Evolutionary conservation across 139 green algal genomes (phyloP), one percentile per base, ranked within the genome.

Genomic region (Chlamydomonas asymmetrica): DNA sequence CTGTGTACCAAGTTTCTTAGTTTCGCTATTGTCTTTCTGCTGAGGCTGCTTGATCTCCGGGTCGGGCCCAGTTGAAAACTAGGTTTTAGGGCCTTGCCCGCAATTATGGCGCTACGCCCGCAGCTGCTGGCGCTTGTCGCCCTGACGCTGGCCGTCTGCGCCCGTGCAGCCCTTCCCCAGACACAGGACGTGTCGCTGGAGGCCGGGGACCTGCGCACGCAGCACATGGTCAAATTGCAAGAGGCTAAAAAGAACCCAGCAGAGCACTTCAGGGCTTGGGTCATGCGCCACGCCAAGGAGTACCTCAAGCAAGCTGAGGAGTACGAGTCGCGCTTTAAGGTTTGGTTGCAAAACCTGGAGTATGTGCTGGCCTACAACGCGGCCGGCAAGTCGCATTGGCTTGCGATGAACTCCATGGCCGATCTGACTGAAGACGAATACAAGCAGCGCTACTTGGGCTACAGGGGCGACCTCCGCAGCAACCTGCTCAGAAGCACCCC

Each of bases 401-500:
- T 99, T 13, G 90, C 85, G 37, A 76, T 98, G 60, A 97, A 93
- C 74, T 31, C 72, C 7, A 88, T 96, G 38, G 94, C 96, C 7
- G 95, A 99, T 73, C 74, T 97, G 40, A 95, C 87, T 3, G 79
- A 49, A 4, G 52, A 40, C 9, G 95, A 98, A 79, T 99, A 94
- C 83, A 82, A 77, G 32, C 16, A 67, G 20, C 79, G 79, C 13
- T 73, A 68, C 62, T 85, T 98, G 50, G 95, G 90, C 48, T 93
- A 68, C 43, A 52, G 89, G 25, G 43, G 61, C 37, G 18, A 9
- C 3, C n/a, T 72, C 25, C 59, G 56, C 13, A 27, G 73, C 18
- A 68, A 76, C 29, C 43, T 35, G 41, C 59, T 77, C 9, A 27
- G 56, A 32, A 61, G 60, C 5, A 20, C 69, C 23, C 40, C 40